Evolutionary conservation across 202 grass and related monocot species (phyloP).

Genomic region (Dendrocalamus latiflorus): DNA sequence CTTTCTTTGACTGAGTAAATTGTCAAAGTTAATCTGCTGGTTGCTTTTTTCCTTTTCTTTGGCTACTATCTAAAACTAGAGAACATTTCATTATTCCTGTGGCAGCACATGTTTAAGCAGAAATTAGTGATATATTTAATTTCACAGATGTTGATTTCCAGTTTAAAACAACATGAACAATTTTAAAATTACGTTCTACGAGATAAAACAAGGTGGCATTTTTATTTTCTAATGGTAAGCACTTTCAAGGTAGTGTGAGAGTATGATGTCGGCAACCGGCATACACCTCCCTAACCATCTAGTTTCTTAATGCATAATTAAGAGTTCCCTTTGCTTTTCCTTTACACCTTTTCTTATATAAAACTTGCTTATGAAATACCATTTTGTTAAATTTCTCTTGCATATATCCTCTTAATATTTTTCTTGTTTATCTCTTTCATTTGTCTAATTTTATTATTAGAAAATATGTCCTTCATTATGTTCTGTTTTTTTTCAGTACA

Average conservation of each 20-base stretch:
- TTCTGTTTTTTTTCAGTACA: conserved; percentile 43
- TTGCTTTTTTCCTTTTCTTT: background rate
- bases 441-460: background rate
- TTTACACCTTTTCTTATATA: background rate
- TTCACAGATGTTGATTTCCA: background rate
- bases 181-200: background rate
- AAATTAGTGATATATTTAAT: background rate
- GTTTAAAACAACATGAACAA: background rate
- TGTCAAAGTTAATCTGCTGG: background rate
- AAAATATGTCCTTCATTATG: background rate
- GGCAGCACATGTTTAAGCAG: background rate
- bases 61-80: background rate
- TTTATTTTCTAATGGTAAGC: background rate
- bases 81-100: background rate
- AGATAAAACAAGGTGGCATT: background rate
- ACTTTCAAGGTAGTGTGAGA: background rate
- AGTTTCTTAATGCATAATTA: background rate
- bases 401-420: background rate
- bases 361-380: background rate
- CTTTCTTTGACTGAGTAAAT: background rate
- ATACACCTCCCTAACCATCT: background rate
- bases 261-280: background rate
- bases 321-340: background rate
- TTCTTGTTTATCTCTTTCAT: background rate
- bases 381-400: background rate